Base-by-base conservation (phyloP, 106 monocot genomes). In the Dendrobium catenatum region DNA sequence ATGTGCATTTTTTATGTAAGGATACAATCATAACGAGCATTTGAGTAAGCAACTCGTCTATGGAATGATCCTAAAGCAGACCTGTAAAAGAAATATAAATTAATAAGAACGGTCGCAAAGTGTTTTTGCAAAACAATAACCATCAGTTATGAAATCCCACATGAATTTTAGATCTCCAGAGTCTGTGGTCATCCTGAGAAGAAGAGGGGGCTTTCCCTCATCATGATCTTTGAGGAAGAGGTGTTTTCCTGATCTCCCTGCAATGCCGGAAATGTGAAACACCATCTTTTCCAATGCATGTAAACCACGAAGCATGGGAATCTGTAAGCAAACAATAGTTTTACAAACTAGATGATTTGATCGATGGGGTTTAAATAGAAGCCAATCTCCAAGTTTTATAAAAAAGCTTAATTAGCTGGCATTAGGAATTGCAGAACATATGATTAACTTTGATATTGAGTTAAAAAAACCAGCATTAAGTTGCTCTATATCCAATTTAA, bases 1-100 rank as follows among this genome's bases (percentile, higher is more conserved):
- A 70, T 70, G 33, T 70, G 27, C 3, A 70, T 37, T 70, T 70
- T 13, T 1, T 9, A 70, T 70, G 70, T 70, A 37, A 90, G 96
- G 96, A 97, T 97, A 97, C 97, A 77, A 49, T 98, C 94, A 88
- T 29, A 88, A 55, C 81, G 83, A 13, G 81, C 86, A 88, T 94
- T 98, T 80, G 97, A 84, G 80, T 98, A 98, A 72, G 85, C 87
- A 79, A 89, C 94, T 78, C 84, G 84, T 4, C 89, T 86, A 55
- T 84, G 82, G 82, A 94, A 98, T 78, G 88, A 89, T 72, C 79
- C 81, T 76, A 98, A 83, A 40, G 94, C 94, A 72, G 97, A 98
- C 77, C 97, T 98, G 89, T 73, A 82, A 37, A 51, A 68, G 29
- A n/a, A 81, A 83, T 24, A 54, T 31, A 58, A 31, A 20, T 29